Conservation (phyloP, 2,329 filamentous ascomycete genomes). For the Sporothrix protearum region DNA sequence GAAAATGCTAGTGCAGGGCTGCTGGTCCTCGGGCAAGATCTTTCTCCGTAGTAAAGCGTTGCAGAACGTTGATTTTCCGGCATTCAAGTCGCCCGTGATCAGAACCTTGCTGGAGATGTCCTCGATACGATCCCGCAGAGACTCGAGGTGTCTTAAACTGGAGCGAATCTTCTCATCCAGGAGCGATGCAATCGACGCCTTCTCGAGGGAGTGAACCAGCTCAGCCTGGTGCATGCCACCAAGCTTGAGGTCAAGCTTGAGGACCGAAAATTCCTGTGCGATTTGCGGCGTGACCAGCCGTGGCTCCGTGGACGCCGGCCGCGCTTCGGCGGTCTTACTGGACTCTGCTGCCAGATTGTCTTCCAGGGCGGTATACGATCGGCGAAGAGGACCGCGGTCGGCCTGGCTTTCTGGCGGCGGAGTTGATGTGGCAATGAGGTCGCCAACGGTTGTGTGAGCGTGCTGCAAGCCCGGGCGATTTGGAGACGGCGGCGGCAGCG, state of each 20-base stretch:
- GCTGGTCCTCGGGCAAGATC: conserved; percentile 91
- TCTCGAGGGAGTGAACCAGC: conserved; percentile 90
- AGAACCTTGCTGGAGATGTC: conserved; percentile 96
- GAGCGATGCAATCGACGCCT: conserved; percentile 81
- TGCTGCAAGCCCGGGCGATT: conserved; percentile 62
- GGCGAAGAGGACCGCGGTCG: conserved; percentile 39
- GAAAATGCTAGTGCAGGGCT: conserved; percentile 97
- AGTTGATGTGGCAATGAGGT: conserved; percentile 33
- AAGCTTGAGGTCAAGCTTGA: conserved; percentile 92
- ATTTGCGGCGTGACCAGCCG: conserved; percentile 87
- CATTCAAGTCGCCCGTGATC: conserved; percentile 92
- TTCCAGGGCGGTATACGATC: conserved; percentile 70
- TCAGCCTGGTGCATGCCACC: conserved; percentile 82
- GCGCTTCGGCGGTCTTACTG: conserved; percentile 64
- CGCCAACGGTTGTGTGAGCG: conserved; percentile 57
- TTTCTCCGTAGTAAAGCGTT: conserved; percentile 93
- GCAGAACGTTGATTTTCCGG: conserved; percentile 97
- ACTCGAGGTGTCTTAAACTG: conserved; percentile 84
- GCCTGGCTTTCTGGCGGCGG: not conserved
- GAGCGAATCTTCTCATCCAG: conserved; percentile 92
- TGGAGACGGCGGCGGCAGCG: conserved; percentile 43
- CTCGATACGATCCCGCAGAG: conserved; percentile 88
- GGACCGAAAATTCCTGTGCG: conserved; percentile 88
- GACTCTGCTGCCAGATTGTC: conserved; percentile 63
- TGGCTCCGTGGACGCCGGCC: conserved; percentile 57